These are phyloP conservation scores for Zizania latifolia DNA, from an alignment of 176 grass and related monocot species.

Conservation along the genomic window DNA sequence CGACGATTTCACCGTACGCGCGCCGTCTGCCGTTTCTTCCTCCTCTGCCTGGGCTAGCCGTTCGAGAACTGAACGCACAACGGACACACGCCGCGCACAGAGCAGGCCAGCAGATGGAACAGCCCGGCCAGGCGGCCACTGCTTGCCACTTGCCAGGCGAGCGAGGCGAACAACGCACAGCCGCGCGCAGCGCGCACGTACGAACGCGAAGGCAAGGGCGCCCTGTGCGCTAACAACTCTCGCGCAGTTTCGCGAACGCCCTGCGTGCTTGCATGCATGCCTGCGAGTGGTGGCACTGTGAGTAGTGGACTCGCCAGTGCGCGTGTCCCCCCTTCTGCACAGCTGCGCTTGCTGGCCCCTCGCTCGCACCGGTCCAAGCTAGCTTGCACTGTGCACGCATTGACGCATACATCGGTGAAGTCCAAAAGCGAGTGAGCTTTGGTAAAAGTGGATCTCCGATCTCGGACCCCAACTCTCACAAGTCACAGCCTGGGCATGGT, in stretches of 20 bases:
- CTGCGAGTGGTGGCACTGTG: neutral
- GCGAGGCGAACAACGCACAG: too few species aligned
- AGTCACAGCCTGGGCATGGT: neutral
- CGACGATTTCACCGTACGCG: neutral
- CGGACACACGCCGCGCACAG: too few species aligned
- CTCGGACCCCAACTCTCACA: neutral
- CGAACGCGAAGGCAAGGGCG: neutral
- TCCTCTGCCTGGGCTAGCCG: too few species aligned
- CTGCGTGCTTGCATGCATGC: neutral
- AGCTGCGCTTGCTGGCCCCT: neutral
- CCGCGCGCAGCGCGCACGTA: neutral
- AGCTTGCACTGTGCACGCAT: neutral
- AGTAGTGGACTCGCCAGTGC: constrained; percentile 27
- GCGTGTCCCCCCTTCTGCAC: neutral
- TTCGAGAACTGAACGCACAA: neutral
- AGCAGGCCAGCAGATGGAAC: too few species aligned
- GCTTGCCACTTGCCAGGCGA: neutral
- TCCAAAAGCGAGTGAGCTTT: constrained; percentile 11
- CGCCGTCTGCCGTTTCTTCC: neutral
- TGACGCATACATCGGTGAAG: neutral
- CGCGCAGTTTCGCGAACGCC: neutral
- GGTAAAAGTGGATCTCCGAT: neutral
- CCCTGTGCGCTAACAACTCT: neutral
- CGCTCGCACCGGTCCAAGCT: constrained; percentile 7
- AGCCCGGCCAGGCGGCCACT: too few species aligned